Conservation (phyloP, 2,329 filamentous ascomycete species). For the Fulvia fulva region DNA sequence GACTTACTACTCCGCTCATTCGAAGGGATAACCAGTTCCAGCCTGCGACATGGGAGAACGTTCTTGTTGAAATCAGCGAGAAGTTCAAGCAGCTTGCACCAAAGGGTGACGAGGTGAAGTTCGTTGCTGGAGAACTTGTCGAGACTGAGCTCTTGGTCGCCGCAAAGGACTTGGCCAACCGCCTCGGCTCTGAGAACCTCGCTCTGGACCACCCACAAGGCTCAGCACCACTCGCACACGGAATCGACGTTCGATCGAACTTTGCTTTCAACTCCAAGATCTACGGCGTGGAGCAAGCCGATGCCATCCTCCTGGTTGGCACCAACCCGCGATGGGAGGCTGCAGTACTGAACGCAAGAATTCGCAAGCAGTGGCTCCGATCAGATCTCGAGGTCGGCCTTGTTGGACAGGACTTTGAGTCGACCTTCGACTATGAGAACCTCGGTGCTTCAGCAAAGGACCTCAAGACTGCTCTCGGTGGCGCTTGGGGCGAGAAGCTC, state of each 20-base stretch:
- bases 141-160: conserved; percentile 93
- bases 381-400: conserved; percentile 91
- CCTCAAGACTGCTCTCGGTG: conserved; percentile 79
- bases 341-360: conserved; percentile 90
- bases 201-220: conserved; percentile 86
- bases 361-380: conserved; percentile 95
- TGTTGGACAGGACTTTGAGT: conserved; percentile 85
- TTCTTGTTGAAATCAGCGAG: conserved; percentile 77
- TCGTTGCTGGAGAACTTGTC: conserved; percentile 81
- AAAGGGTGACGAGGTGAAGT: conserved; percentile 93
- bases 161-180: conserved; percentile 96
- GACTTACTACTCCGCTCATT: conserved; percentile 86
- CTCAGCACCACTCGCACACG: conserved; percentile 79
- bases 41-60: conserved; percentile 93
- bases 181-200: conserved; percentile 91
- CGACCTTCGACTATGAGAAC: conserved; percentile 93
- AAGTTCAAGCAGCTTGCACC: conserved; percentile 76
- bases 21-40: conserved; percentile 87
- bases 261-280: conserved; percentile 97
- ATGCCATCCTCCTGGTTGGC: conserved; percentile 85
- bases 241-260: conserved; percentile 88
- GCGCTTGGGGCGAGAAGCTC: conserved; percentile 90
- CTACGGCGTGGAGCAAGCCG: conserved; percentile 87
- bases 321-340: conserved; percentile 96
- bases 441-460: conserved; percentile 74